Evolutionary conservation across 257 asterid genomes (phyloP), one percentile per base, ranked within the genome.

Genomic region (Catharanthus roseus): DNA sequence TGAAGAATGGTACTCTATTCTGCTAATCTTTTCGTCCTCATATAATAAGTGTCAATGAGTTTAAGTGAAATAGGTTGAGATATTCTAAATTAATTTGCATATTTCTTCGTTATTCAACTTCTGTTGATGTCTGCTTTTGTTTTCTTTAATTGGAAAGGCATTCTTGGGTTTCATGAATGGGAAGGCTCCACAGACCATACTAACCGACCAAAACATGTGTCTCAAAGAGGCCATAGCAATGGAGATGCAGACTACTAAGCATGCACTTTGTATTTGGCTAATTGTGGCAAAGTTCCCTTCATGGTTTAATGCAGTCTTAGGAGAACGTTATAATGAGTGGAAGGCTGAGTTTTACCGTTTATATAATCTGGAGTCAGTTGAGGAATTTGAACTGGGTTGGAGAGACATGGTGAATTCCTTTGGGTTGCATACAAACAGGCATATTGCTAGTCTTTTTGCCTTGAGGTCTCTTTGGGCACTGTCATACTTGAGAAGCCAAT

Each of bases 201-300:
- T 95, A 77, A 95, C 97, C 10, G 97, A 95, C 82, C 99, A 95
- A 73, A 95, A 88, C 74, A 91, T 84, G 90, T 88, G 90, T 69
- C 93, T 91, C 72, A 95, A 95, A 81, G 97, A 95, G 77, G 97
- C 99, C 33, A 85, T 95, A 36, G 92, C 83, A 69, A 74, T 86
- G 86, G 97, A 88, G 86, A 79, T 95, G 93, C 95, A 95, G 24
- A 78, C 88, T 67, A 82, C 95, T 50, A 95, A 88, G 83, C 97
- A 95, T 72, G 97, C 97, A 47, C 96, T 95, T 72, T 95, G 99
- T 81, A 89, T 95, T 75, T 89, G 97, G 99, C 95, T 88, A 77
- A 88, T 92, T 26, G 93, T 89, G 72, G 86, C 95, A 5, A 95
- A 91, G 80, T 91, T 89, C 62, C 99, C 99, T 0, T 95, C 99